Evolutionary conservation across 2,329 filamentous ascomycete species (phyloP), one percentile per base, ranked within the genome.

Genomic region (Penicillium sp.): DNA sequence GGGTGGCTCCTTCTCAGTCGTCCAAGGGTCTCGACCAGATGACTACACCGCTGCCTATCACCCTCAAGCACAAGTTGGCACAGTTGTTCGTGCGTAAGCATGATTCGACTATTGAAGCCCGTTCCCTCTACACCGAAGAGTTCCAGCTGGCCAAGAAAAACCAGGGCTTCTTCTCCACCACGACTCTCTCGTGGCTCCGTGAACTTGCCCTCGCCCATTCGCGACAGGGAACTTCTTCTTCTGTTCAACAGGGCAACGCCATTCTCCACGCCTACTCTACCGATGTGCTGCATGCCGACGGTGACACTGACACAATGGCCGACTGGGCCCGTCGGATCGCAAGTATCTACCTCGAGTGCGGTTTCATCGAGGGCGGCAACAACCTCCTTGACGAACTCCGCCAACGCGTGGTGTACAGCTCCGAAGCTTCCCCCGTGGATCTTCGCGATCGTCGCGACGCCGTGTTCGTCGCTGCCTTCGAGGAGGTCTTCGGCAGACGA

Each of bases 11-110:
- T 1, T 57, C 65, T 3, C 65, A 72, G 46, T 64, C 65, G 0
- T 66, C 68, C 1, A 70, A 64, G 50, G 50, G 60, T 11, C 60
- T 72, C 13, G 65, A 70, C 6, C 70, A 72, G 25, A 72, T 72
- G 70, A 67, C 64, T 1, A 50, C 76, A 54, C 74, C 72, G 0
- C 75, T 76, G 2, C 63, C 80, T 13, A 73, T 74, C 21, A 79
- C 74, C 0, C 75, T 82, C 62, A 82, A 81, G 68, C 81, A 77
- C 60, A 76, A 79, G 9, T 70, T 83, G 25, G 79, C 81, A 2
- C 78, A 75, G 65, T 63, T 83, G 19, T 82, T 82, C 51, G 64
- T 78, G 38, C 76, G 75, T 10, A 74, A 73, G 6, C 73, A 74
- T 11, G 71, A 70, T 36, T 70, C 70, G 0, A 68, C 72, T 0